phyloP scores from a whole-genome alignment of 2,329 filamentous ascomycete species.

The Fusarium burgessii region DNA sequence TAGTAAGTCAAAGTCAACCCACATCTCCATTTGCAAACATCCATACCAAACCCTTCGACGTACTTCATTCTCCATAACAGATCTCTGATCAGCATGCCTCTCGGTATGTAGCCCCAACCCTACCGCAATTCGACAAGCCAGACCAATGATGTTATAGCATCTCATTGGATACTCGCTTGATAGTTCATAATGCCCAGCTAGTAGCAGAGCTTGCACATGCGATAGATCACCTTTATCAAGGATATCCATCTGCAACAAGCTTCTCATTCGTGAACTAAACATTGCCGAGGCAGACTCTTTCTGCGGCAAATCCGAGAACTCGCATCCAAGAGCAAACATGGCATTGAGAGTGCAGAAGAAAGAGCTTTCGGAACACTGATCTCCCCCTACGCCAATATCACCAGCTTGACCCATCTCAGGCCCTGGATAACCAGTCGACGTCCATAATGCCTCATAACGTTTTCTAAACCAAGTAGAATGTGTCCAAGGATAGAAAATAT shows the following conservation, averaged over 20 bases:
- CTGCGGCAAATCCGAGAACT: background rate
- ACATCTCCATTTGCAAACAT: slow-evolving; percentile 6
- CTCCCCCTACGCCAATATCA: background rate
- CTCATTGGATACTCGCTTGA: background rate
- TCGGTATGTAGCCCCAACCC: background rate
- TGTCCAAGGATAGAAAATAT: slow-evolving; percentile 9
- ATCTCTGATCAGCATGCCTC: background rate
- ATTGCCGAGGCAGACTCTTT: background rate
- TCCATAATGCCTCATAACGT: background rate
- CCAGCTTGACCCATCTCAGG: rapidly evolving
- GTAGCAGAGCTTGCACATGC: background rate
- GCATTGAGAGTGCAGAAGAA: slow-evolving; percentile 5
- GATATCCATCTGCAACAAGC: background rate
- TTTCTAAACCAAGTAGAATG: background rate
- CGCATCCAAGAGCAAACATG: slow-evolving; percentile 4
- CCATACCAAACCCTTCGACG: slow-evolving; percentile 14
- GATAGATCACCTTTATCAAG: slow-evolving; percentile 2
- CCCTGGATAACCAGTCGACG: background rate
- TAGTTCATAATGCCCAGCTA: background rate
- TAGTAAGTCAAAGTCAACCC: too few species aligned
- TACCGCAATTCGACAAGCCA: background rate
- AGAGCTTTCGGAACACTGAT: background rate
- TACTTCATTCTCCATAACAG: background rate
- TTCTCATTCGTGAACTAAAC: background rate
- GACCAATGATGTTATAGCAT: background rate